A percentile compares a stretch with the other conserved stretches of the same genome.
phyloP scores from a whole-genome alignment of 805 yeast species.

The Starmerella geochares region DNA sequence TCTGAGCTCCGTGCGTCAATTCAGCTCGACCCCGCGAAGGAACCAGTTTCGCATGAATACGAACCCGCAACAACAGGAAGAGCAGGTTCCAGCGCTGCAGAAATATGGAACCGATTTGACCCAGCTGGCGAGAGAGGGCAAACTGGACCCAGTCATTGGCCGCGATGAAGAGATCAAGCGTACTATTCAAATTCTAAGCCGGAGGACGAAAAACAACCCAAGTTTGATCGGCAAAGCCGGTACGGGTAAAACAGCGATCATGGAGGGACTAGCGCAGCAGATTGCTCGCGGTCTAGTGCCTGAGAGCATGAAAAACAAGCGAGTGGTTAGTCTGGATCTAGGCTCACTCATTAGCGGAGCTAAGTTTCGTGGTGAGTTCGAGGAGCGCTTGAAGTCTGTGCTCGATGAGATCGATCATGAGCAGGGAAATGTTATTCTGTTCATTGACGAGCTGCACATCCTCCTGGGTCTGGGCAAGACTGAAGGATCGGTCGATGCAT shows the following conservation, averaged over 20 bases:
- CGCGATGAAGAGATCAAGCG: conserved; percentile 90
- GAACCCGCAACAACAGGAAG: conserved; percentile 18
- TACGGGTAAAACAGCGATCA: conserved; percentile 93
- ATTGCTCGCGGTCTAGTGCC: conserved; percentile 89
- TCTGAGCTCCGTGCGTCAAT: not conserved
- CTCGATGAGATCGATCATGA: conserved; percentile 86
- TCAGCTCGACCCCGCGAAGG: conserved; percentile 9
- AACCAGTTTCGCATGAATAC: conserved; percentile 21
- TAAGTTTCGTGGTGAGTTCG: conserved; percentile 92
- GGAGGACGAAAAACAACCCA: conserved; percentile 93
- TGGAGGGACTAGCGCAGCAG: conserved; percentile 94
- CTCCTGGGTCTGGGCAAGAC: conserved; percentile 97
- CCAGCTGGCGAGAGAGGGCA: conserved; percentile 75
- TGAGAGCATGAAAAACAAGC: conserved; percentile 79
- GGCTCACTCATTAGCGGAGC: conserved; percentile 91
- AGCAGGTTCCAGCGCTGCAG: conserved; percentile 59
- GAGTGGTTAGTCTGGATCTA: conserved; percentile 71
- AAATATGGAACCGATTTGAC: conserved; percentile 81
- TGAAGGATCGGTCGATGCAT: conserved; percentile 94
- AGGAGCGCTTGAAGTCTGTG: conserved; percentile 94
- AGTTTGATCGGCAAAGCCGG: conserved; percentile 94
- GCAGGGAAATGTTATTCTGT: conserved; percentile 71
- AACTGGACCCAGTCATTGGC: conserved; percentile 93
- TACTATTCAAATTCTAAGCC: conserved; percentile 80
- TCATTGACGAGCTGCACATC: conserved; percentile 98